Conservation (phyloP, 164 flowering plant species). For the Buxus sempervirens region DNA sequence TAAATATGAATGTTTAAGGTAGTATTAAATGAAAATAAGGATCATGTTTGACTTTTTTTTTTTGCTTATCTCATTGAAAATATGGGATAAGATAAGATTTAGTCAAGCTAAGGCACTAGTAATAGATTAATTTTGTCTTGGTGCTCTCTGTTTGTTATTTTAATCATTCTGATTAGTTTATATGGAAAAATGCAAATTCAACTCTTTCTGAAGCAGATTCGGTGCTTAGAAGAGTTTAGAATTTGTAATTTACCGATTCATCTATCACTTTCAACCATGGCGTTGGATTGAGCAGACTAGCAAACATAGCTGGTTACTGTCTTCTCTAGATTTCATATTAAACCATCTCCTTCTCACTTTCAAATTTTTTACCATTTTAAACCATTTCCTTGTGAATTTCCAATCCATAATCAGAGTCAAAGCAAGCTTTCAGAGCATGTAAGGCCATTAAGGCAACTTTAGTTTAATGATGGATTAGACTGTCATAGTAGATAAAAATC, state of each 20-base stretch:
- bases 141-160: neutral
- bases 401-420: neutral
- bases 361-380: no score
- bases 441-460: neutral
- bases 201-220: neutral
- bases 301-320: no score
- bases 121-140: no score
- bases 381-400: neutral
- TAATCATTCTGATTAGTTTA: neutral
- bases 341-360: no score
- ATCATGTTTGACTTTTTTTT: neutral
- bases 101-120: neutral
- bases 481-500: neutral
- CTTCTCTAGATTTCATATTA: no score
- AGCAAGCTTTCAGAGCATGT: neutral
- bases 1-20: slow-evolving; percentile 9
- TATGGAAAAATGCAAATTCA: neutral
- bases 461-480: neutral
- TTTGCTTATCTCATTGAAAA: neutral
- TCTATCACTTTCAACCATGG: no score
- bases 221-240: neutral
- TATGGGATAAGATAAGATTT: neutral
- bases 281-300: no score
- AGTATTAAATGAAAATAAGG: neutral
- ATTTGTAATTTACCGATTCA: neutral